Percentiles rank a stretch among this genome's conserved stretches.
Evolutionary conservation across 2,329 filamentous ascomycete genomes (phyloP).

Genomic region (Rhynchosporium graminicola): DNA sequence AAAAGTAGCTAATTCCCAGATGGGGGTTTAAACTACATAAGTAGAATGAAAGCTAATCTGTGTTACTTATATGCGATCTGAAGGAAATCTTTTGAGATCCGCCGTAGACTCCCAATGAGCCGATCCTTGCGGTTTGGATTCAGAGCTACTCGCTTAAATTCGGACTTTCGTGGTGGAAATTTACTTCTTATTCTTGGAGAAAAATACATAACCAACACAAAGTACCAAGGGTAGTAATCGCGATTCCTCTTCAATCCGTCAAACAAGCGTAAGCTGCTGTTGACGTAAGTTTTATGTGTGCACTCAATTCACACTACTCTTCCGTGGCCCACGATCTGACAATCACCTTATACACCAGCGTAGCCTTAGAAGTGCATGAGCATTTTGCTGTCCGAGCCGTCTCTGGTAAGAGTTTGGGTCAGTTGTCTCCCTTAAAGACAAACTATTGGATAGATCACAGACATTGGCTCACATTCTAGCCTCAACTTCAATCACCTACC

Average conservation of each 20-base stretch:
- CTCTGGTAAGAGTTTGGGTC: constrained; percentile 20
- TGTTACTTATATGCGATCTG: background rate
- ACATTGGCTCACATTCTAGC: constrained; percentile 4
- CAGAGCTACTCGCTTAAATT: constrained; percentile 14
- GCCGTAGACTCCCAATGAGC: background rate
- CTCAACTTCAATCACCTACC: constrained; percentile 24
- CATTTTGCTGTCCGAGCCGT: constrained; percentile 17
- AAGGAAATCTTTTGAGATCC: background rate
- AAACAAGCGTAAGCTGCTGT: background rate
- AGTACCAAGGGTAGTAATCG: background rate
- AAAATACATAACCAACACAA: background rate
- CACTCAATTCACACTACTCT: background rate
- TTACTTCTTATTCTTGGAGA: constrained; percentile 7
- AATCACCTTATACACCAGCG: constrained; percentile 6
- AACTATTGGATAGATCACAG: constrained; percentile 17
- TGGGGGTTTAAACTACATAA: too few relatives aligned
- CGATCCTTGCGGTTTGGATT: background rate
- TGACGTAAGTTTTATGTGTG: background rate
- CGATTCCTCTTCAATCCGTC: background rate
- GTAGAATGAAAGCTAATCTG: too few relatives aligned
- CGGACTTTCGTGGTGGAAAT: constrained; percentile 2
- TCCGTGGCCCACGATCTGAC: background rate
- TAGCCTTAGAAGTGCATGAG: constrained; percentile 12
- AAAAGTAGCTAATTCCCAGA: background rate
- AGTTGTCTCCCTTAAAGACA: background rate